Conservation (phyloP, 371 early-diverging fungal species). For the Mortierella sp. region DNA sequence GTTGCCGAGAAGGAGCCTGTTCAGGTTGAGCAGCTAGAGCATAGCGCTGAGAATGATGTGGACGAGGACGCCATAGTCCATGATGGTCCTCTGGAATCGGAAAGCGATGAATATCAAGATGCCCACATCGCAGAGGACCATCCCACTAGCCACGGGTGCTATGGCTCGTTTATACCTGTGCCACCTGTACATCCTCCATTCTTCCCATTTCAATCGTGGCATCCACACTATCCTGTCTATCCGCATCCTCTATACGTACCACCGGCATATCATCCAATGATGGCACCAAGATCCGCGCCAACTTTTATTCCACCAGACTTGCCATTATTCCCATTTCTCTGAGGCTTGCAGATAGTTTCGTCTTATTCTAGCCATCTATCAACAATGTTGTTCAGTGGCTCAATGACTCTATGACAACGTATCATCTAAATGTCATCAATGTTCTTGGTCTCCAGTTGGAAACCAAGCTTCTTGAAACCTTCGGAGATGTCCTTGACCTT, state of each 20-base stretch:
- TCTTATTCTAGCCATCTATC: too few species aligned
- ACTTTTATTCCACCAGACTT: slow-evolving; percentile 44
- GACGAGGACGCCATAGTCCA: background rate
- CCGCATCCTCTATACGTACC: background rate
- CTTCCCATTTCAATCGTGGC: slow-evolving; percentile 8
- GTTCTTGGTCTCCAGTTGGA: slow-evolving; percentile 50
- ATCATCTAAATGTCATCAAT: slow-evolving; percentile 41
- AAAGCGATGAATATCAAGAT: background rate
- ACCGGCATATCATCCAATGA: background rate
- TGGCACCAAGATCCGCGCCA: background rate
- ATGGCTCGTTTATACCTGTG: background rate
- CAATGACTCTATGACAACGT: background rate
- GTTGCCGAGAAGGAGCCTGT: background rate
- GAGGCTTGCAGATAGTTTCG: too few species aligned
- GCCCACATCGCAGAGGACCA: background rate
- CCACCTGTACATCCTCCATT: background rate
- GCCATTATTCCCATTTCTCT: slow-evolving; percentile 21
- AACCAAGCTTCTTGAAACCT: slow-evolving; percentile 53
- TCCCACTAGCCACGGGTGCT: background rate
- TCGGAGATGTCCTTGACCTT: slow-evolving; percentile 60
- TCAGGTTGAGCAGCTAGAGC: background rate
- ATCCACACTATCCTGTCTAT: background rate
- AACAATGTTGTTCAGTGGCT: background rate
- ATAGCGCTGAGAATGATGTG: background rate
- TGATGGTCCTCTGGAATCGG: background rate